Percentiles rank a stretch among this genome's conserved stretches.
These are phyloP conservation scores for Lachancea quebecensis DNA, from an alignment of 805 yeast genomes.

Conservation along the genomic window DNA sequence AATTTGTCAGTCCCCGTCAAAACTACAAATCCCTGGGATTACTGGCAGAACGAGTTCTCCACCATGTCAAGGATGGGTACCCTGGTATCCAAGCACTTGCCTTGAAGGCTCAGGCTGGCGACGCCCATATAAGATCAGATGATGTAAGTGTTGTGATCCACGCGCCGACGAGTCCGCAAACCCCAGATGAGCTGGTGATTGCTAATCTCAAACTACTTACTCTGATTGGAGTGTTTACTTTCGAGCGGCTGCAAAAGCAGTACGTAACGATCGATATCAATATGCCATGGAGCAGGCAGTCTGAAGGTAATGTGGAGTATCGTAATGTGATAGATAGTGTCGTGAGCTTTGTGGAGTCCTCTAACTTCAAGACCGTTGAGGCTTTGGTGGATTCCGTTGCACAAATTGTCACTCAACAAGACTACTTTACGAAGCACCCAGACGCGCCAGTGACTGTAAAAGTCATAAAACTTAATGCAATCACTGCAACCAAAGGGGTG, in stretches of 20 bases:
- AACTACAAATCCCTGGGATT: slow-evolving; percentile 33
- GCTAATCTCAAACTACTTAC: slow-evolving; percentile 54
- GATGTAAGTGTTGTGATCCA: slow-evolving; percentile 20
- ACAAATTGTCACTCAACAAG: slow-evolving; percentile 42
- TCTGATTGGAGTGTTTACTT: slow-evolving; percentile 87
- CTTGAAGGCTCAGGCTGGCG: slow-evolving; percentile 17
- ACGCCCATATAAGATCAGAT: slow-evolving; percentile 28
- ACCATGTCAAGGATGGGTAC: slow-evolving; percentile 36
- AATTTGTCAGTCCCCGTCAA: slow-evolving; percentile 36
- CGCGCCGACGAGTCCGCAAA: neutral
- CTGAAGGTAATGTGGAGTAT: slow-evolving; percentile 11
- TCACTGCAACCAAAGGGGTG: slow-evolving; percentile 80
- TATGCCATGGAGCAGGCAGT: slow-evolving; percentile 36
- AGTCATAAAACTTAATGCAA: slow-evolving; percentile 84
- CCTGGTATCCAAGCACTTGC: slow-evolving; percentile 17
- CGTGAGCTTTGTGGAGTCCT: slow-evolving; percentile 56
- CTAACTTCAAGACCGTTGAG: slow-evolving; percentile 87
- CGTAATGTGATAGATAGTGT: slow-evolving; percentile 45
- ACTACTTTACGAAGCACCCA: slow-evolving; percentile 35
- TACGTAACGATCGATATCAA: slow-evolving; percentile 53
- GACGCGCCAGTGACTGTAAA: slow-evolving; percentile 40
- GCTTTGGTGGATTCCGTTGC: slow-evolving; percentile 76
- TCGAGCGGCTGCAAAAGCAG: slow-evolving; percentile 80
- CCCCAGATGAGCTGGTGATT: slow-evolving; percentile 27
- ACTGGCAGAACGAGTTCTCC: slow-evolving; percentile 42